A percentile compares a stretch with the other conserved stretches of the same genome.
These are phyloP conservation scores for Luffa aegyptiaca DNA, from an alignment of 306 rosid species.

Conservation along the genomic window DNA sequence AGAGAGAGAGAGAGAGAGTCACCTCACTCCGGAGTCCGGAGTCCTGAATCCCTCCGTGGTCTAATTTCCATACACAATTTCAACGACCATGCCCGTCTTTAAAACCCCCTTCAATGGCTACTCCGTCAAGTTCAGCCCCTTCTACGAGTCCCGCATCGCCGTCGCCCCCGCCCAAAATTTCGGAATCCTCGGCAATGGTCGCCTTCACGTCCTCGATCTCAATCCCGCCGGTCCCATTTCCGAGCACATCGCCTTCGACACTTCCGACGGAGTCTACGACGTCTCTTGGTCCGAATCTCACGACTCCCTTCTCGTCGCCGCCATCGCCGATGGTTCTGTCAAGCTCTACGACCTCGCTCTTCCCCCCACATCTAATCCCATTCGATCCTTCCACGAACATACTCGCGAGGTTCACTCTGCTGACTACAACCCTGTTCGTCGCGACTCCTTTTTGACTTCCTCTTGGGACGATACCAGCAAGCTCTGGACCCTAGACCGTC, in stretches of 20 bases:
- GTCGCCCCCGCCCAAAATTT: conserved; percentile 93
- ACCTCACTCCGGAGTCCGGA: not conserved
- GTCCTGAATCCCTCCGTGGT: no score
- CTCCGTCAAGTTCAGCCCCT: conserved; percentile 93
- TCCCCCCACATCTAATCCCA: conserved; percentile 63
- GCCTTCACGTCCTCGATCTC: conserved; percentile 77
- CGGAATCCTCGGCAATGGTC: conserved; percentile 95
- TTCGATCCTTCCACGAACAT: conserved; percentile 87
- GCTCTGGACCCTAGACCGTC: conserved; percentile 85
- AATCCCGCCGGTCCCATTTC: conserved; percentile 26
- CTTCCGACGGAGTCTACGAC: conserved; percentile 92
- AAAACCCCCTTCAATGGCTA: conserved; percentile 92
- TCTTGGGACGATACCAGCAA: conserved; percentile 89
- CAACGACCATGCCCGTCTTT: conserved; percentile 58
- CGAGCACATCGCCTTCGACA: conserved; percentile 61
- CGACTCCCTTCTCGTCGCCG: conserved; percentile 75
- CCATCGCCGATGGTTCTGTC: conserved; percentile 89
- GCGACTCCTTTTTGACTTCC: conserved; percentile 80
- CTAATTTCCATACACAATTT: no score
- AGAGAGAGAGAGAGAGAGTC: not conserved
- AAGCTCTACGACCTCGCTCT: conserved; percentile 77
- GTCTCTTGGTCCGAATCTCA: conserved; percentile 89
- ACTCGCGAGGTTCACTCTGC: conserved; percentile 77
- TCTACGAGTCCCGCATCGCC: conserved; percentile 84
- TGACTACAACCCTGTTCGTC: conserved; percentile 86